A percentile compares a stretch with the other conserved stretches of the same genome.
phyloP scores from a whole-genome alignment of 1,284 basidiomycete genomes.

The Pyrrhoderma lamaoense region DNA sequence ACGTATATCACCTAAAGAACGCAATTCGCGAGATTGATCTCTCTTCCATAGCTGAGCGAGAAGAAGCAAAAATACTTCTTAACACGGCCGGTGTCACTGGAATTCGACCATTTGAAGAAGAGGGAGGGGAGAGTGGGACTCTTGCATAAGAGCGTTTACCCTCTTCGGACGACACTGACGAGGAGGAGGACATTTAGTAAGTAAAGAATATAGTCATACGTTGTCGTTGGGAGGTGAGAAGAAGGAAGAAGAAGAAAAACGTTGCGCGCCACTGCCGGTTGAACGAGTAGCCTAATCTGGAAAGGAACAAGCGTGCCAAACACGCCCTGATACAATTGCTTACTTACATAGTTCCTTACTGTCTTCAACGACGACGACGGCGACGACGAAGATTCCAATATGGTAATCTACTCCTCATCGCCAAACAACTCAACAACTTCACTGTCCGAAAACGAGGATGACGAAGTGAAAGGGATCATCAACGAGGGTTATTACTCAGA shows the following conservation, averaged over 20 bases:
- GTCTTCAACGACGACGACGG: slow-evolving; percentile 13
- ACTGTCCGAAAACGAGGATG: slow-evolving; percentile 40
- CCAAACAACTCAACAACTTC: slow-evolving; percentile 29
- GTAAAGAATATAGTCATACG: neutral
- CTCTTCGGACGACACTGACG: neutral
- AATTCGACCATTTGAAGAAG: slow-evolving; percentile 44
- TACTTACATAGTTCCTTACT: neutral
- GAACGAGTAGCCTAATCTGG: neutral
- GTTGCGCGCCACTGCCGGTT: neutral
- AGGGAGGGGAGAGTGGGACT: slow-evolving; percentile 24
- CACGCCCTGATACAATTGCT: neutral
- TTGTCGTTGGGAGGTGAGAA: neutral
- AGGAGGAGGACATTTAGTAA: slow-evolving; percentile 9
- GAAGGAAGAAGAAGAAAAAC: neutral
- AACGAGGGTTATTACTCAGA: slow-evolving; percentile 36
- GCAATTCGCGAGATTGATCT: slow-evolving; percentile 73
- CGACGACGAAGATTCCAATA: slow-evolving; percentile 3
- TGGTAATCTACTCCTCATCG: slow-evolving; percentile 20
- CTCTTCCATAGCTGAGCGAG: slow-evolving; percentile 68
- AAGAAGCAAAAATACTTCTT: slow-evolving; percentile 75
- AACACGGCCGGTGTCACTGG: slow-evolving; percentile 75
- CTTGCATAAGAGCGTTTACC: slow-evolving; percentile 13
- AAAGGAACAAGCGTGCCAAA: neutral
- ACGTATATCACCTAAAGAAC: slow-evolving; percentile 60
- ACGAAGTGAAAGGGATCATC: slow-evolving; percentile 47